Percentiles rank a stretch among this genome's conserved stretches.
Conservation (phyloP, 225 moss, liverwort and hornwort species). For the Asterella californica region DNA sequence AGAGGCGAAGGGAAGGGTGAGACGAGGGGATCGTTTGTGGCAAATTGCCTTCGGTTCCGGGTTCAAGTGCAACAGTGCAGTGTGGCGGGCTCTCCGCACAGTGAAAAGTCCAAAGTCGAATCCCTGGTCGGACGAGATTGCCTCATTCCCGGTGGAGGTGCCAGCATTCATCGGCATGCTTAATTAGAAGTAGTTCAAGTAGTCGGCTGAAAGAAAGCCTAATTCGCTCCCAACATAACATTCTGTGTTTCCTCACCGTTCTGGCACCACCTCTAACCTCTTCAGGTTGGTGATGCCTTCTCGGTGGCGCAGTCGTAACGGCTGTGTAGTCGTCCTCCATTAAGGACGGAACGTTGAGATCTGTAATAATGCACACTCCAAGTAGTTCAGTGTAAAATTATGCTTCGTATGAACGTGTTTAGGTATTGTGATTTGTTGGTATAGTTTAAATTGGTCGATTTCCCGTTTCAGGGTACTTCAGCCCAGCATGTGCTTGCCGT, state of each 20-base stretch:
- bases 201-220: not conserved
- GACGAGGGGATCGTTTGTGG: conserved; percentile 58
- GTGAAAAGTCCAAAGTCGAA: conserved; percentile 34
- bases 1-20: conserved; percentile 54
- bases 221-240: not conserved
- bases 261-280: not conserved
- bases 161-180: conserved; percentile 15
- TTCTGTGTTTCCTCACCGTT: not conserved
- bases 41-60: conserved; percentile 73
- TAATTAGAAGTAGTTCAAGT: not conserved
- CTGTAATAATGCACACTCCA: no score
- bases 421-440: no score
- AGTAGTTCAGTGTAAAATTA: no score
- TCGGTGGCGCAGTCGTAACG: no score
- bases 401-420: no score
- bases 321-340: no score
- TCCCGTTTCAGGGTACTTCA: no score
- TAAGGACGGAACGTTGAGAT: no score
- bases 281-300: no score
- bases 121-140: conserved; percentile 55
- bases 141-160: conserved; percentile 43
- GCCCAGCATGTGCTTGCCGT: no score
- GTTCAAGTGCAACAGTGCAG: conserved; percentile 76
- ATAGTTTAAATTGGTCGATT: no score
- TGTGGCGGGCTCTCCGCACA: conserved; percentile 55